Base-by-base conservation (phyloP, 2,329 filamentous ascomycete species). In the Colletotrichum sidae region DNA sequence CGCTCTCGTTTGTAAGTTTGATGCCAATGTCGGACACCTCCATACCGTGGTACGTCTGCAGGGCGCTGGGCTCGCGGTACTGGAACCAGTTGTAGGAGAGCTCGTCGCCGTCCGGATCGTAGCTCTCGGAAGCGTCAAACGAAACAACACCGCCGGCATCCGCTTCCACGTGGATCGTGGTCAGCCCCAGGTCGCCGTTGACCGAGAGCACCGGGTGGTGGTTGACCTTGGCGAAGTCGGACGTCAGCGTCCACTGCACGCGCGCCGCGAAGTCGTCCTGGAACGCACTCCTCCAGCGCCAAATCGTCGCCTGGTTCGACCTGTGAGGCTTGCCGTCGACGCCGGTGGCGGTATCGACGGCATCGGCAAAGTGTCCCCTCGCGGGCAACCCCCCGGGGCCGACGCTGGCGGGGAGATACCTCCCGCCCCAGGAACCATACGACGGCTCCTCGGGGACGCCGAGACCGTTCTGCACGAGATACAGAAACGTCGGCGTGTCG, bases 401-500 rank as follows among this genome's bases (percentile, higher is more conserved):
- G 5, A 73, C 69, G 49, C 79, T 78, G 6, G 66, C 69, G 33
- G 69, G 72, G 0, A 74, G 66, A 66, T 85, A 85, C 3, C 83
- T 76, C 0, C 83, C 83, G 25, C 83, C 83, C 83, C 83, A 85
- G 0, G 79, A 80, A 2, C 83, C 83, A 45, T 76, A 85, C 6
- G 78, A 72, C 0, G 83, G 83, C 50, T 78, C 76, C 35, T 84
- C 82, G 0, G 80, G 76, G 7, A 78, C 75, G 34, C 80, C 79
- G 0, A 85, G 75, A 1, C 82, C 82, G 55, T 84, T 84, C 51
- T 82, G 80, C 25, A 83, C 78, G 1, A 81, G 76, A 61, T 83
- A 84, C 9, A 86, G 75, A 53, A 85, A 81, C 0, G 83, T 81
- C 0, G 83, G 83, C 1, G 81, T 83, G 63, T 84, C 83, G n/a